A percentile compares a stretch with the other conserved stretches of the same genome.
These are phyloP conservation scores for Pterulicium gracile DNA, from an alignment of 1,284 basidiomycete genomes.

Conservation along the genomic window DNA sequence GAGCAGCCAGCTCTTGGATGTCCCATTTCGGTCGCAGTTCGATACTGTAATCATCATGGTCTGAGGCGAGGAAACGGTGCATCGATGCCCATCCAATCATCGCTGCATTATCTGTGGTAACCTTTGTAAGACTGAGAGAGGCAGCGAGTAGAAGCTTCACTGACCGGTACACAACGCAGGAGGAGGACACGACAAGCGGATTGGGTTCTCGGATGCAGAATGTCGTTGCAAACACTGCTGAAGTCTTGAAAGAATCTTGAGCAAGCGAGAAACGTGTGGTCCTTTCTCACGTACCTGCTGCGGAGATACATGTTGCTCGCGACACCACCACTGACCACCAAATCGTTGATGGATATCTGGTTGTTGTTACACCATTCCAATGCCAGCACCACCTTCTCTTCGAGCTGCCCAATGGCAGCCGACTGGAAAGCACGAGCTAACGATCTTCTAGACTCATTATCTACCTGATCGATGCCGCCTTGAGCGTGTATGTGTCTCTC, in stretches of 20 bases:
- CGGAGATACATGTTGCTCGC: conserved; percentile 74
- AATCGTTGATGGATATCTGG: conserved; percentile 31
- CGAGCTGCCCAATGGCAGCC: conserved; percentile 63
- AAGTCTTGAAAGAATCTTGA: no score
- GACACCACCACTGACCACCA: conserved; percentile 87
- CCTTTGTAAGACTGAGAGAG: conserved; percentile 1
- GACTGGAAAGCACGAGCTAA: conserved; percentile 67
- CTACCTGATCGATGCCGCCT: conserved; percentile 26
- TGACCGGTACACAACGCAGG: conserved; percentile 72
- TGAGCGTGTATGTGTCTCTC: conserved; percentile 36
- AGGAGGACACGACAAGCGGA: conserved; percentile 57
- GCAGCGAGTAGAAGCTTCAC: conserved; percentile 4
- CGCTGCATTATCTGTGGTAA: conserved; percentile 77
- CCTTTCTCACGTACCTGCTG: conserved; percentile 43
- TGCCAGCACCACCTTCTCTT: conserved; percentile 59
- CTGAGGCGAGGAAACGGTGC: conserved; percentile 58
- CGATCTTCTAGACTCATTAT: conserved; percentile 24
- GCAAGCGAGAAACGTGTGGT: no score
- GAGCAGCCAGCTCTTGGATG: conserved; percentile 51
- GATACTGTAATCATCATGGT: conserved; percentile 57
- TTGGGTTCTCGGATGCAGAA: conserved; percentile 20
- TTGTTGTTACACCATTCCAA: conserved; percentile 35
- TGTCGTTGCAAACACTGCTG: conserved; percentile 23
- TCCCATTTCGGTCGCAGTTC: conserved; percentile 57
- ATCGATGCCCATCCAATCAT: conserved; percentile 93